Conservation (phyloP, 108 stramenopile genomes). For the Pelagomonas calceolata region DNA sequence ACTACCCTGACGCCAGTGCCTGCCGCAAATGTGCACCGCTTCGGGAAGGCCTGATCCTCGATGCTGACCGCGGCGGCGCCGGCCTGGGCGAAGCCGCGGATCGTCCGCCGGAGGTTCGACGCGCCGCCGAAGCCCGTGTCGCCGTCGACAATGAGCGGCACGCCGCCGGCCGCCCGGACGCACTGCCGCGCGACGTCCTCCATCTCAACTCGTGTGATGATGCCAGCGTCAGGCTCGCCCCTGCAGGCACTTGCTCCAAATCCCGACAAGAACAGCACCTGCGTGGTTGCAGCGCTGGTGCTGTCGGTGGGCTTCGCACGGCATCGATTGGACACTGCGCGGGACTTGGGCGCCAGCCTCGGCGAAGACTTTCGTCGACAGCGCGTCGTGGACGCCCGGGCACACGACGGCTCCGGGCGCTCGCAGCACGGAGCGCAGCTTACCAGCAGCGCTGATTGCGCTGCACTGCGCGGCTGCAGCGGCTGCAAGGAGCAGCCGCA, state of each 20-base stretch:
- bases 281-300: too few species aligned
- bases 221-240: slow-evolving; percentile 45
- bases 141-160: slow-evolving; percentile 45
- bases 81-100: slow-evolving; percentile 30
- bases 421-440: too few species aligned
- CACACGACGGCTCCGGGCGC: slow-evolving; percentile 18
- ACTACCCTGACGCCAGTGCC: slow-evolving; percentile 22
- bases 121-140: slow-evolving; percentile 51
- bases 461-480: too few species aligned
- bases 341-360: slow-evolving; percentile 21
- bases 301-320: too few species aligned
- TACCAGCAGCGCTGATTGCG: too few species aligned
- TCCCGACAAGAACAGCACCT: slow-evolving; percentile 40
- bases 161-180: background rate
- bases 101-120: slow-evolving; percentile 42
- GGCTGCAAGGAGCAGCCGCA: too few species aligned
- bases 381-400: slow-evolving; percentile 47
- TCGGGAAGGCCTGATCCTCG: slow-evolving; percentile 52
- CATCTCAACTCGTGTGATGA: slow-evolving; percentile 38
- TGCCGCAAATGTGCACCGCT: slow-evolving; percentile 43
- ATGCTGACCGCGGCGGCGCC: slow-evolving; percentile 49
- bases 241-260: slow-evolving; percentile 44
- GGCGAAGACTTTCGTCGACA: slow-evolving; percentile 43
- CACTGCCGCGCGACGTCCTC: slow-evolving; percentile 29
- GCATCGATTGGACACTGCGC: too few species aligned